Evolutionary conservation across 805 yeast genomes (phyloP), one percentile per base, ranked within the genome.

Genomic region (Wickerhamomyces ciferrii): DNA sequence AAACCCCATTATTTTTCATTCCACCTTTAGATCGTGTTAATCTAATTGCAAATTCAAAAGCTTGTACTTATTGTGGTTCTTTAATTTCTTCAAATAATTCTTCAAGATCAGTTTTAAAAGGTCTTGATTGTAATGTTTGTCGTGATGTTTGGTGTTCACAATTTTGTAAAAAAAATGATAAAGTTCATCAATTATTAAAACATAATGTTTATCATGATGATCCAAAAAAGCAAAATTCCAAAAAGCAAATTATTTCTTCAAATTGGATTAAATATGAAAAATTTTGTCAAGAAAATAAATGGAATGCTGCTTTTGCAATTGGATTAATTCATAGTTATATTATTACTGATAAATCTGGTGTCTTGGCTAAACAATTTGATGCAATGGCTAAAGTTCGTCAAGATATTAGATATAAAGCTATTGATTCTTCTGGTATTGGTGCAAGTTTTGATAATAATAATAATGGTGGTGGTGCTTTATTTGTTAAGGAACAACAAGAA

Each of bases 381-480:
- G 75, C 86, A 1, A 75, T 87, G 75, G 91, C 92, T 4, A 70
- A 75, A 43, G 80, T 87, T 15, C 72, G 87, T 15, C 92, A 87
- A 65, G 83, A 76, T 39, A 62, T 74, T 4, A 72, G 94, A 50
- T 79, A 78, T 53, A 72, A 73, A 53, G 82, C 84, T 0, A 67
- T 81, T 27, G 78, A 76, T 53, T 73, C 84, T 15, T 74, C 77
- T 15, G 68, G 68, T 47, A 54, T 63, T 41, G 67, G 65, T 40
- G 67, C 67, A 27, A 58, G 65, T 21, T 59, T 79, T 51, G 84
- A 79, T 53, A 51, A 58, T 2, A 52, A 56, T n/a, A 69, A 63
- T 43, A 66, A 73, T 44, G 72, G 67, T 46, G 80, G 79, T 6
- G 80, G 80, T 15, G 80, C 81, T 1, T 59, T 76, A 19, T 76